These are phyloP conservation scores for Calonectria naviculata DNA, from an alignment of 2,329 filamentous ascomycete species.

Conservation along the genomic window DNA sequence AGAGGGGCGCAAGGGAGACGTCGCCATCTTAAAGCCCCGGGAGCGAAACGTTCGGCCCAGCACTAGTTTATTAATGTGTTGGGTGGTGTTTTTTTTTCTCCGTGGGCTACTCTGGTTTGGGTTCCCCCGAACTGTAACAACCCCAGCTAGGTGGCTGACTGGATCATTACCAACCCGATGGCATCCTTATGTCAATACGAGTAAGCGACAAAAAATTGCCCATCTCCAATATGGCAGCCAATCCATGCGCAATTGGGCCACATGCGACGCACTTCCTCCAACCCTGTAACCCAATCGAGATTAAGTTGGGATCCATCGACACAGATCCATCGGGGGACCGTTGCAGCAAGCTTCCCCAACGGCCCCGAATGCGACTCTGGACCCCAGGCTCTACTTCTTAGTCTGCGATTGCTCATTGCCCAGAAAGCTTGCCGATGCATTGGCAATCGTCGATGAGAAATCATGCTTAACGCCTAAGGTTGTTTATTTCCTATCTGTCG, in stretches of 20 bases:
- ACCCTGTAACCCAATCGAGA: constrained; percentile 14
- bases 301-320: constrained; percentile 12
- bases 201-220: constrained; percentile 16
- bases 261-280: constrained; percentile 4
- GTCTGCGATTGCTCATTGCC: neutral
- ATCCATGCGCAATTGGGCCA: constrained; percentile 1
- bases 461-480: constrained; percentile 22
- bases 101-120: neutral
- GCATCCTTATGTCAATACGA: constrained; percentile 12
- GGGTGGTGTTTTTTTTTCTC: constrained; percentile 1
- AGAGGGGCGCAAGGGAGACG: neutral
- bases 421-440: neutral
- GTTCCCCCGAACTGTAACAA: constrained; percentile 19
- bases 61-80: constrained; percentile 2
- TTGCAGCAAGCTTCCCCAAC: neutral
- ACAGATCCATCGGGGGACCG: neutral
- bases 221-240: constrained; percentile 3
- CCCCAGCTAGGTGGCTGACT: constrained; percentile 27
- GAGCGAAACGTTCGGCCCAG: neutral
- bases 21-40: constrained; percentile 6
- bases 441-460: constrained; percentile 16
- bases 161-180: constrained; percentile 35
- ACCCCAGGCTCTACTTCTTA: neutral
- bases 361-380: neutral
- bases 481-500: neutral